phyloP scores from a whole-genome alignment of 352 stramenopile species.

The Phytopythium ostracodes region DNA sequence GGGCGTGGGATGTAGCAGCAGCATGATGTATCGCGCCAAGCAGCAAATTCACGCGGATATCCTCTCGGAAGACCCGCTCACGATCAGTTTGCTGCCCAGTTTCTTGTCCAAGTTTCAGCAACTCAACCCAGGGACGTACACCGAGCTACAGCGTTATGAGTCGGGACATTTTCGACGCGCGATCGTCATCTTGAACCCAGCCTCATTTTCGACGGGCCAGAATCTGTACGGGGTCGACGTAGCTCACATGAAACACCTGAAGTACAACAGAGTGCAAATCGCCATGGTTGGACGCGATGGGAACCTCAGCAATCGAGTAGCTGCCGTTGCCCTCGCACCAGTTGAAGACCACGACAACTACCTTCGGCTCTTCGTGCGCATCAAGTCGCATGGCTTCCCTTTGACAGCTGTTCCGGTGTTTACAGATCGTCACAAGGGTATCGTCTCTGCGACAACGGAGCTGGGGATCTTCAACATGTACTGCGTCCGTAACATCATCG shows the following conservation, averaged over 20 bases:
- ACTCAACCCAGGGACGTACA: neutral
- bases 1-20: neutral
- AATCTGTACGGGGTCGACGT: slow-evolving; percentile 15
- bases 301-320: slow-evolving; percentile 17
- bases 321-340: slow-evolving; percentile 11
- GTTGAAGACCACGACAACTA: slow-evolving; percentile 14
- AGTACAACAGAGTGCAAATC: slow-evolving; percentile 21
- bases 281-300: slow-evolving; percentile 17
- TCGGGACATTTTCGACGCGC: slow-evolving; percentile 6
- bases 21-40: slow-evolving; percentile 9
- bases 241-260: slow-evolving; percentile 24
- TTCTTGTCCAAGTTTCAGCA: neutral
- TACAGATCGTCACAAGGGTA: slow-evolving; percentile 14
- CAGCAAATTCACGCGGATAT: neutral
- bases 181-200: slow-evolving; percentile 8
- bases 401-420: slow-evolving; percentile 9
- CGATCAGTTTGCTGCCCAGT: slow-evolving; percentile 3
- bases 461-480: slow-evolving; percentile 14
- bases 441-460: slow-evolving; percentile 5
- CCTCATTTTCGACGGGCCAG: slow-evolving; percentile 7
- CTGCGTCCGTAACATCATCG: slow-evolving; percentile 18
- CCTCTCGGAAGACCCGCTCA: slow-evolving; percentile 1
- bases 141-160: neutral
- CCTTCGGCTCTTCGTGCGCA: slow-evolving; percentile 13
- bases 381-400: slow-evolving; percentile 11